Evolutionary conservation across 139 green algal genomes (phyloP).

Genomic region (Chlamydomonas urium): DNA sequence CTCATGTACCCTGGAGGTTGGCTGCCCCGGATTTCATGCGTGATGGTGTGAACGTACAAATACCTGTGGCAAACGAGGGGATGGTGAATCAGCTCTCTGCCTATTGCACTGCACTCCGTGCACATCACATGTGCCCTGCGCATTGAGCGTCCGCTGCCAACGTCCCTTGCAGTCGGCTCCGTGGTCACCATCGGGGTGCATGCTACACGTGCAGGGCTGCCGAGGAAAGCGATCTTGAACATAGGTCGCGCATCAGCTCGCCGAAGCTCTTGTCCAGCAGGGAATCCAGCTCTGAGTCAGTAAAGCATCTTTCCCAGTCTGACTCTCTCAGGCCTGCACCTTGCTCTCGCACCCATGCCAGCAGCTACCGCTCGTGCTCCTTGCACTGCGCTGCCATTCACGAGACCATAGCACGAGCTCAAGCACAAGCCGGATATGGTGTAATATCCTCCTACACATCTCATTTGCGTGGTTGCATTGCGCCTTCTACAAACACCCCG

Average conservation of each 20-base stretch:
- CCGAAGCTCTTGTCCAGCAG: neutral
- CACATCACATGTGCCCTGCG: neutral
- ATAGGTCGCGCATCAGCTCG: neutral
- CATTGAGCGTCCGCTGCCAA: neutral
- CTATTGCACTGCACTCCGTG: neutral
- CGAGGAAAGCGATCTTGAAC: neutral
- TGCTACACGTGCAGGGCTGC: neutral
- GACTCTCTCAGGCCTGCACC: neutral
- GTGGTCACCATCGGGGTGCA: neutral
- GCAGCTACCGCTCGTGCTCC: neutral
- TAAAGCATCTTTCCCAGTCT: neutral
- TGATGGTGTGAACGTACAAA: slow-evolving; percentile 6
- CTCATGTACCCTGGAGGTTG: neutral
- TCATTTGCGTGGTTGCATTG: too few species aligned
- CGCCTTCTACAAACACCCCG: too few species aligned
- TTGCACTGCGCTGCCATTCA: neutral
- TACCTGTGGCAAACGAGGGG: neutral
- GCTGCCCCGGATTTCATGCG: neutral
- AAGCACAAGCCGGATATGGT: too few species aligned
- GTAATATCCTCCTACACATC: too few species aligned
- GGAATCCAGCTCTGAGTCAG: neutral
- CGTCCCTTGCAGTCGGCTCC: neutral
- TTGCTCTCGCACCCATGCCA: neutral
- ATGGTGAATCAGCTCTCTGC: neutral
- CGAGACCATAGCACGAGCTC: too few species aligned